A percentile compares a stretch with the other conserved stretches of the same genome.
Conservation (phyloP, 2,329 filamentous ascomycete species). For the Cladobotryum protrusum region DNA sequence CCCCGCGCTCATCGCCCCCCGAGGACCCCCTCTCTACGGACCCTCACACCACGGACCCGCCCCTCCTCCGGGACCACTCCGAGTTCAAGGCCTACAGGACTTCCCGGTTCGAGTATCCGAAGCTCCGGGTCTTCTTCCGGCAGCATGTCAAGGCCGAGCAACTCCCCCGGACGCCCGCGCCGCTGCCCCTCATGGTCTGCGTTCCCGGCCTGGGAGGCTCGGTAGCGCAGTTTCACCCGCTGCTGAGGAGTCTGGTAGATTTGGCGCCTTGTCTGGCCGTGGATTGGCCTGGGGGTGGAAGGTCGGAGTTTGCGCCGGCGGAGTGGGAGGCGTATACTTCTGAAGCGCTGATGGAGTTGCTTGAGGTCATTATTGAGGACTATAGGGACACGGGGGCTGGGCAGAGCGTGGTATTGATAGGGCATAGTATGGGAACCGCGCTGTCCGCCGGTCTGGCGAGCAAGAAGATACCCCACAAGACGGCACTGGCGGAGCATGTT, state of each 20-base stretch:
- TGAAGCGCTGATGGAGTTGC: conserved; percentile 66
- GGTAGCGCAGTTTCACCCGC: conserved; percentile 75
- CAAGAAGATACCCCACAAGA: conserved; percentile 35
- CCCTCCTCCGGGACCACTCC: conserved; percentile 73
- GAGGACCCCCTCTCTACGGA: conserved; percentile 23
- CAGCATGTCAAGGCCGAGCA: conserved; percentile 77
- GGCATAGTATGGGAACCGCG: conserved; percentile 85
- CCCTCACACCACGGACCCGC: conserved; percentile 60
- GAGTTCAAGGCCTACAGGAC: conserved; percentile 68
- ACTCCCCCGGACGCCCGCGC: conserved; percentile 64
- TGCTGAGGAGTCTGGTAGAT: conserved; percentile 76
- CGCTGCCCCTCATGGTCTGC: conserved; percentile 81
- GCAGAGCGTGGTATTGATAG: conserved; percentile 74
- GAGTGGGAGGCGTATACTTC: conserved; percentile 74
- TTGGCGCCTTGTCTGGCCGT: conserved; percentile 75
- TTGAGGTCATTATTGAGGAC: conserved; percentile 67
- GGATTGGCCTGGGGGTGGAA: conserved; percentile 84
- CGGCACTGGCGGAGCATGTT: conserved; percentile 56
- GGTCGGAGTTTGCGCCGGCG: conserved; percentile 66
- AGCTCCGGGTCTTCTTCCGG: conserved; percentile 76
- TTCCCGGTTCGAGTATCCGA: conserved; percentile 61
- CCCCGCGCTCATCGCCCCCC: neutral
- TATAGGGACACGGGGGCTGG: conserved; percentile 58
- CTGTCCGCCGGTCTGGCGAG: conserved; percentile 65
- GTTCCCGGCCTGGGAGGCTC: conserved; percentile 93